Percentiles rank a stretch among this genome's conserved stretches.
Conservation (phyloP, 2,329 filamentous ascomycete species). For the Aureobasidium subglaciale region DNA sequence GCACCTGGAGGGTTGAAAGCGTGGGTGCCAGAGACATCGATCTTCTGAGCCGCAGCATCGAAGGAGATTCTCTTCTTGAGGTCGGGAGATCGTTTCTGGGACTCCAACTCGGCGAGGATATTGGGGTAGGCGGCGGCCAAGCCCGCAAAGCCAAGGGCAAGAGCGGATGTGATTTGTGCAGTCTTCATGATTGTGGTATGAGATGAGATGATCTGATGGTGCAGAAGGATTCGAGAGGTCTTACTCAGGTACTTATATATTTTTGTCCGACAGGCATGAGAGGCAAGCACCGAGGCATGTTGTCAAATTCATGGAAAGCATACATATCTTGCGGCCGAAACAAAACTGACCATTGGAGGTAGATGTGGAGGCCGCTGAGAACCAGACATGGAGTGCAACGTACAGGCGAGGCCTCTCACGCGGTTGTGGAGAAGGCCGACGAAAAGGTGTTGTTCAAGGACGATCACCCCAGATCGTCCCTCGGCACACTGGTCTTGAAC, state of each 20-base stretch:
- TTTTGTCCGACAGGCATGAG: too few species aligned
- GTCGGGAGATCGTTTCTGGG: slow-evolving; percentile 4
- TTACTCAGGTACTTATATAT: neutral
- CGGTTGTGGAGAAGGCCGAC: neutral
- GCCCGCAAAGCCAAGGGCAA: slow-evolving; percentile 17
- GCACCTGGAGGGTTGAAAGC: slow-evolving; percentile 24
- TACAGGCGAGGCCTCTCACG: neutral
- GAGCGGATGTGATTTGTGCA: slow-evolving; percentile 16
- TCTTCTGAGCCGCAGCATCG: slow-evolving; percentile 25
- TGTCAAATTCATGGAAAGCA: neutral
- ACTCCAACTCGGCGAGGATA: slow-evolving; percentile 18
- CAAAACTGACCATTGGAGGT: neutral
- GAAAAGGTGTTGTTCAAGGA: neutral
- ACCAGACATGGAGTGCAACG: neutral
- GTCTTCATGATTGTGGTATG: slow-evolving; percentile 17
- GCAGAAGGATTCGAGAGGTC: neutral
- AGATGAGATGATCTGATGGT: neutral
- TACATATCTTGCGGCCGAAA: slow-evolving; percentile 1
- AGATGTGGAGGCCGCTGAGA: neutral
- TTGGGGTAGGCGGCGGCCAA: slow-evolving; percentile 18
- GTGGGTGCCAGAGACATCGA: slow-evolving; percentile 24
- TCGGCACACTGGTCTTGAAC: neutral
- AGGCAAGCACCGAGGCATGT: slow-evolving; percentile 13
- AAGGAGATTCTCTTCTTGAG: slow-evolving; percentile 20
- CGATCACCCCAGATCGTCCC: slow-evolving; percentile 10